Percentiles rank a stretch among this genome's conserved stretches.
Evolutionary conservation across 345 rosid genomes (phyloP).

Genomic region (Odontarrhena argentea): DNA sequence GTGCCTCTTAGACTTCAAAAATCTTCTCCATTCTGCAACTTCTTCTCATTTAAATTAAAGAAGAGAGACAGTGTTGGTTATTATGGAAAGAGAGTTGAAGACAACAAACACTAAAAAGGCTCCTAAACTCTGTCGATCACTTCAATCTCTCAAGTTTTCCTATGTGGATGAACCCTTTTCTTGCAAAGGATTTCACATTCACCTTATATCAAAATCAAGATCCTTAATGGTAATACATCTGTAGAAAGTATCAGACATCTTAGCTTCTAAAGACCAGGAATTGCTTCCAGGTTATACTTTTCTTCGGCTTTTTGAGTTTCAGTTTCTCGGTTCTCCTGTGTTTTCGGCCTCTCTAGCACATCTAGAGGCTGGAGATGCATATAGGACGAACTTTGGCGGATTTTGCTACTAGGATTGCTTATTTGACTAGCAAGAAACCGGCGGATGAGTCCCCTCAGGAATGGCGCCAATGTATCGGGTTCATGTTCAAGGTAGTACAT

Average conservation of each 20-base stretch:
- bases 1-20: not conserved
- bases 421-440: constrained; percentile 96
- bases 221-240: constrained; percentile 21
- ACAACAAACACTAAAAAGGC: not conserved
- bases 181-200: not conserved
- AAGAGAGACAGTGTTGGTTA: constrained; percentile 24
- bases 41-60: constrained; percentile 17
- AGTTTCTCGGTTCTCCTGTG: constrained; percentile 51
- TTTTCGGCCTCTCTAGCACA: constrained; percentile 58
- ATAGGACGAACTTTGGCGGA: constrained; percentile 63
- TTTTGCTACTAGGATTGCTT: constrained; percentile 69
- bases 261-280: constrained; percentile 73
- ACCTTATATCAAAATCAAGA: constrained; percentile 25
- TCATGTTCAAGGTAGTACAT: constrained; percentile 96
- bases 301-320: constrained; percentile 54
- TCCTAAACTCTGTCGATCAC: constrained; percentile 13
- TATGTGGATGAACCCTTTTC: constrained; percentile 18
- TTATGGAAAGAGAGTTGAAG: constrained; percentile 6
- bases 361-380: constrained; percentile 68
- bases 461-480: constrained; percentile 96
- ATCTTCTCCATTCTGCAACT: constrained; percentile 24
- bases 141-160: constrained; percentile 19
- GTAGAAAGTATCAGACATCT: constrained; percentile 7
- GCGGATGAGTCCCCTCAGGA: constrained; percentile 83
- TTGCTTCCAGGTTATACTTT: constrained; percentile 89